Base-by-base conservation (phyloP, 2,329 filamentous ascomycete genomes). In the Fusarium acutatum region DNA sequence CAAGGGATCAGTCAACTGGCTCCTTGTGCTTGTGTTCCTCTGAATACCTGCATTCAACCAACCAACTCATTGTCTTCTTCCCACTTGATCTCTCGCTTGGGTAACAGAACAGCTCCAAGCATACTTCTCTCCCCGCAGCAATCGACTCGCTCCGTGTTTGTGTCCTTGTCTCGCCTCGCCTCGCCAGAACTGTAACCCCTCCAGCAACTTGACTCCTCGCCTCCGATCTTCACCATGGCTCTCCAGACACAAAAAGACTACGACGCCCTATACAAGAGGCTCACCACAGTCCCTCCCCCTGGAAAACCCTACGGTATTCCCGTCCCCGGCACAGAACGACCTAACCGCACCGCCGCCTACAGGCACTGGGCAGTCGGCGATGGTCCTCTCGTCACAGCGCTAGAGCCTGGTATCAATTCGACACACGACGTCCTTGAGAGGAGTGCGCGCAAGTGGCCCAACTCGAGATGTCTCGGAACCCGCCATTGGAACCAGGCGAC, bases 351-450 rank as follows among this genome's bases (percentile, higher is more conserved):
- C 56, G 85, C 90, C 52, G 84, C 97, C 72, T 98, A 98, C 84
- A 90, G 96, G 70, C 92, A 97, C 83, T 97, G 92, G 90, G 89
- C 89, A 73, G 92, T 92, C 79, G 87, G 88, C 65, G 91, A 97
- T 83, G 89, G 89, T 67, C 88, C 89, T 49, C 86, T 97, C 64
- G 83, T 97, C 46, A 87, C 89, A 78, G 92, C 92, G 11, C 85
- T 93, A 73, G 92, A 96, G 79, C 93, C 94, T 24, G 83, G 89
- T 57, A 84, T 92, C 58, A 87, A 86, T 70, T 97, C 94, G 20
- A 87, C 91, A 32, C 93, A 97, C 85, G 94, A 97, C 71, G 86
- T 93, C 60, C 97, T 97, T 80, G 94, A 97, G 81, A 83, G 86
- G 32, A 84, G 91, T 74, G 90, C 88, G 64, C 88, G 87, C 74